Base-by-base conservation (phyloP, 352 stramenopile species). In the Pythium aquatile region DNA sequence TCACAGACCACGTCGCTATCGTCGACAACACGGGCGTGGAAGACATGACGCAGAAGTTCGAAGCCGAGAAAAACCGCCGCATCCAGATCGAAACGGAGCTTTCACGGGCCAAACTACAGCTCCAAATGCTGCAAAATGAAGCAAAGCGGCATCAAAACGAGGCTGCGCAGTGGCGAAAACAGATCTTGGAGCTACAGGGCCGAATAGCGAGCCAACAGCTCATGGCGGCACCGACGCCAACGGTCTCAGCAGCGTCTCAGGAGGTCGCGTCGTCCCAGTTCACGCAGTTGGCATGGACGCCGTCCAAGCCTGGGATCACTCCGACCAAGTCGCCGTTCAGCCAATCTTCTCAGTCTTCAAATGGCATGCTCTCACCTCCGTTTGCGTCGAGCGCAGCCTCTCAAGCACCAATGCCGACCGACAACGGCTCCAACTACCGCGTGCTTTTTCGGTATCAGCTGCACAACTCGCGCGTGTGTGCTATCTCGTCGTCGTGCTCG, bases 1-100 rank as follows among this genome's bases (percentile, higher is more conserved):
- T 88, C 61, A 87, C 78, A 8, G 75, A 93, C 69, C 79, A 87
- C 56, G 78, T 91, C 9, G 80, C 84, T 9, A 79, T 91, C 24
- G 82, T 93, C 17, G 84, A 93, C 70, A 93, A 90, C 68, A 73
- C 80, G 13, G 78, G 77, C 14, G 46, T 88, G 17, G 79, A 84
- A 61, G 72, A 78, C 16, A 81, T 87, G 70, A 79, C 67, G 29
- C 60, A 63, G 30, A 90, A 90, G 75, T 87, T 76, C 52, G 69
- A 90, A 47, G 72, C 63, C 28, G 80, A 93, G 63, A 87, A 78
- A 47, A 65, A 55, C 14, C 74, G 75, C 32, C 77, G 67, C 49
- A 75, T 69, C 8, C 73, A 77, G 33, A 49, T 79, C 14, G 80
- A 90, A 56, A 83, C 71, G 42, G 81, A 89, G 11, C 54, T 90